These are phyloP conservation scores for Rutstroemia sydowiana DNA, from an alignment of 2,329 filamentous ascomycete species.

Conservation along the genomic window DNA sequence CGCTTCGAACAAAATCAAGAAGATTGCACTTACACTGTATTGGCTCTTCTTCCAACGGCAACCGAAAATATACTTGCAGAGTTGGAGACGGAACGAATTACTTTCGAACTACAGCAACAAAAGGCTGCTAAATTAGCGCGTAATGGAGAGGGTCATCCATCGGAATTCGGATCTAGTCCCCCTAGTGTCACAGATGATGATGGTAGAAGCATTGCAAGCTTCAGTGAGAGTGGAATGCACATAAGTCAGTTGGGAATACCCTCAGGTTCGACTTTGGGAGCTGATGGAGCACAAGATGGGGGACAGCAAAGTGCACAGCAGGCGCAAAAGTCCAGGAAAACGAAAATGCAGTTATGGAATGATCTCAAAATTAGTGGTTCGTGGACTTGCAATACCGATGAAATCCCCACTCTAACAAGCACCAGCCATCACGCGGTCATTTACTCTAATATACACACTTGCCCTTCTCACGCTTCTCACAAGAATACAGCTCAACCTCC, in stretches of 20 bases:
- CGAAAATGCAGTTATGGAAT: conserved; percentile 92
- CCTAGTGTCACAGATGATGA: conserved; percentile 78
- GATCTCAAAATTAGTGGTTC: conserved; percentile 92
- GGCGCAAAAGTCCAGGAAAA: conserved; percentile 55
- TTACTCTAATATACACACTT: conserved; percentile 87
- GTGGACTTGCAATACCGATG: conserved; percentile 29
- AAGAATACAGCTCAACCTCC: conserved; percentile 90
- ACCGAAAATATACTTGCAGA: conserved; percentile 82
- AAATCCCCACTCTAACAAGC: conserved; percentile 6
- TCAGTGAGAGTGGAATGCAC: conserved; percentile 77
- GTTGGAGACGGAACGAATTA: conserved; percentile 86
- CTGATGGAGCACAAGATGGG: conserved; percentile 35
- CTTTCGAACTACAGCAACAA: conserved; percentile 89
- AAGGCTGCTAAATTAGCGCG: conserved; percentile 66
- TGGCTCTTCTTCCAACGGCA: conserved; percentile 88
- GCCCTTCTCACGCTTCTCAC: conserved; percentile 86
- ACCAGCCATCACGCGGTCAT: conserved; percentile 78
- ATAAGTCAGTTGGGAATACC: conserved; percentile 66
- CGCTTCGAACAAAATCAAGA: conserved; percentile 99
- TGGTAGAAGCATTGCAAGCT: conserved; percentile 64
- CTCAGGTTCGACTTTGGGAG: conserved; percentile 37
- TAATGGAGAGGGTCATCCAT: conserved; percentile 42
- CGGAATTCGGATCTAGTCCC: conserved; percentile 33
- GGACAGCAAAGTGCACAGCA: conserved; percentile 36
- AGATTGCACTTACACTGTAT: conserved; percentile 94